Base-by-base conservation (phyloP, 176 grass and related monocot genomes). In the sorghum (Sorghum bicolor) region DNA sequence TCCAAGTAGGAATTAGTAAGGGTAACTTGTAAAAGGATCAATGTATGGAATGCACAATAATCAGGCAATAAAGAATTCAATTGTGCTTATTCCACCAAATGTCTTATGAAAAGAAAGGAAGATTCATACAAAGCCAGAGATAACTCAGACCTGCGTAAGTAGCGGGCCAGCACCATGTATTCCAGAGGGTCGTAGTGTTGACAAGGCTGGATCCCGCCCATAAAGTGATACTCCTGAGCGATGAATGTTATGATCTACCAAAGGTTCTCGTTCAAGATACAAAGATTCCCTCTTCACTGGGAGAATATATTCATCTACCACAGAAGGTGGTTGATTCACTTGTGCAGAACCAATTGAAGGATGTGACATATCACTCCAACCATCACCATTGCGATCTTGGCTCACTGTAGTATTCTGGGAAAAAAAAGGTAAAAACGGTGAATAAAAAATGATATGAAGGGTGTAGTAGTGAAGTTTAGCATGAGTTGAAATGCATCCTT, bases 121-220 rank as follows among this genome's bases (percentile, higher is more conserved):
- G 4, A 45, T 76, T 28, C 12, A 83, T 57, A 38, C 10, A 81
- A 72, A 94, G 33, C 76, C 60, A 26, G 40, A 75, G 20, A 73
- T 24, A 60, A 33, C 29, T 38, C 64, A 17, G 24, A 98, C 96
- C 91, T 98, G 96, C 61, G 96, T 89, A 85, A 95, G 72, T 77
- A 99, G 68, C 68, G 87, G 85, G 57, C 85, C 88, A 72, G 83
- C 88, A 85, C 90, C 62, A 72, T 88, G 93, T n/a, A 92, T 55
- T 38, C 84, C 89, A 68, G 96, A 90, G 67, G 91, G 70, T 47
- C 84, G 83, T 76, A 94, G 85, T 83, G 83, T 83, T 57, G 93
- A 86, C 71, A 96, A 43, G 72, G 96, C 89, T 74, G 93, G 93
- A 90, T 99, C 96, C 34, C 86, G 83, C 50, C 96, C 96, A 74